A percentile compares a stretch with the other conserved stretches of the same genome.
phyloP scores from a whole-genome alignment of 2,329 filamentous ascomycete species.

The Microcera coccophila region DNA sequence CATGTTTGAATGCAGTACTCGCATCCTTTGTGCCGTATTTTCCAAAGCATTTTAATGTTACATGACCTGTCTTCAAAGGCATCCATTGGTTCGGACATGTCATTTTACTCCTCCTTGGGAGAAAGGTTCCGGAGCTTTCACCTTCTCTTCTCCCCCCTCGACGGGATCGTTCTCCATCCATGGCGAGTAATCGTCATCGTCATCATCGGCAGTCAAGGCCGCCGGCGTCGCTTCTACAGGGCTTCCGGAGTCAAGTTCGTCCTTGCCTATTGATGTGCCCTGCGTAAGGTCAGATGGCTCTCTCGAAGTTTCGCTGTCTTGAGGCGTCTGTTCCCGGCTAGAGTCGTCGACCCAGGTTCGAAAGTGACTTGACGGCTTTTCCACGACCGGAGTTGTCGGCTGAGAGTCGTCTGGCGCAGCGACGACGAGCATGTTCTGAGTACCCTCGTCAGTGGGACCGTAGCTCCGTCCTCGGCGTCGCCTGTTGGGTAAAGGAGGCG shows the following conservation, averaged over 20 bases:
- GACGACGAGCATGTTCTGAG: constrained; percentile 59
- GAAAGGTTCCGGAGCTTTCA: constrained; percentile 11
- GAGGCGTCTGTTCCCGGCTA: constrained; percentile 13
- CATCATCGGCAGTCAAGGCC: constrained; percentile 18
- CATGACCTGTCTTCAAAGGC: no score
- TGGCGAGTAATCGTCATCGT: constrained; percentile 35
- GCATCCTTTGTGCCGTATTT: no score
- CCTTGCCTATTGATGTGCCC: constrained; percentile 11
- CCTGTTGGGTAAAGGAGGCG: constrained; percentile 34
- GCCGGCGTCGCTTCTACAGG: constrained; percentile 18
- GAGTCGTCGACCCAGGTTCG: constrained; percentile 13
- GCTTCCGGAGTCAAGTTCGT: neutral
- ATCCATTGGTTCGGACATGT: no score
- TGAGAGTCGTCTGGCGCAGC: constrained; percentile 62
- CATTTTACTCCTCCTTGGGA: constrained; percentile 23
- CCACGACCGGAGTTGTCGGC: constrained; percentile 48
- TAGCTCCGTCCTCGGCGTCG: constrained; percentile 36
- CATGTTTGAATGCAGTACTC: no score
- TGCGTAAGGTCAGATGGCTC: constrained; percentile 9
- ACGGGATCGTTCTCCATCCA: constrained; percentile 33
- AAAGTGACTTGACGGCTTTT: constrained; percentile 25
- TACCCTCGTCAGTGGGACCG: constrained; percentile 33
- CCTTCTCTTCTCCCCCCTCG: constrained; percentile 22
- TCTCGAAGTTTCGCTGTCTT: constrained; percentile 14
- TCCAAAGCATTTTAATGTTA: no score